Percentiles rank a stretch among this genome's conserved stretches.
Evolutionary conservation across 2,329 filamentous ascomycete species (phyloP).

Genomic region (Dothistroma pini): DNA sequence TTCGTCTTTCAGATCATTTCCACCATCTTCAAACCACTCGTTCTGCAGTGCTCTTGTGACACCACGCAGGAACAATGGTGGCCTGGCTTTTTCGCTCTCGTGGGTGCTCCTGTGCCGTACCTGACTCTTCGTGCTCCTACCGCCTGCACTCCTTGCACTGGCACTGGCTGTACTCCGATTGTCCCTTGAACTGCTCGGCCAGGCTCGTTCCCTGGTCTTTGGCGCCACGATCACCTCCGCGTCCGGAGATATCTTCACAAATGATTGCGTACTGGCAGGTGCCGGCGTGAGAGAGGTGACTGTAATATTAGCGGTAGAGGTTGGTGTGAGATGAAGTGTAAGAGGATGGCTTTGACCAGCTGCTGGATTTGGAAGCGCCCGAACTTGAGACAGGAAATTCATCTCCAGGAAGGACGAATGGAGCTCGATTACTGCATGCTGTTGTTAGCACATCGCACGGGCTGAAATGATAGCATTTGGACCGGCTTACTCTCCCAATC

Average conservation of each 20-base stretch:
- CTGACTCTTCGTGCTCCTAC: constrained; percentile 70
- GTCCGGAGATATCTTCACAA: constrained; percentile 89
- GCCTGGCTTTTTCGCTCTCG: constrained; percentile 63
- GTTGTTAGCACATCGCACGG: constrained; percentile 3
- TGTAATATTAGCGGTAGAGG: constrained; percentile 88
- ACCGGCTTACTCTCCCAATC: constrained; percentile 80
- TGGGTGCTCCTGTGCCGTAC: constrained; percentile 55
- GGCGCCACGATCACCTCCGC: constrained; percentile 97
- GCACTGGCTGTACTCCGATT: constrained; percentile 76
- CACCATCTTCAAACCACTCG: constrained; percentile 68
- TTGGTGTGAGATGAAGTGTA: constrained; percentile 89
- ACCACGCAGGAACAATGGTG: constrained; percentile 71
- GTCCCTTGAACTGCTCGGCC: constrained; percentile 62
- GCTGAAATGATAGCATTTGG: not conserved
- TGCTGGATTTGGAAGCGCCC: constrained; percentile 80
- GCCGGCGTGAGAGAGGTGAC: constrained; percentile 78
- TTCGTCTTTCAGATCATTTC: constrained; percentile 48
- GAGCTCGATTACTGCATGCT: constrained; percentile 71
- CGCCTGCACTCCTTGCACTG: constrained; percentile 67
- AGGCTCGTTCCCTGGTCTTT: constrained; percentile 66
- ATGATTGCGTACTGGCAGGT: constrained; percentile 64
- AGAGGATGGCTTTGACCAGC: constrained; percentile 66
- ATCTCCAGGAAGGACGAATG: constrained; percentile 94
- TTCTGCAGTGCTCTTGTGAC: constrained; percentile 66
- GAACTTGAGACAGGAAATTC: constrained; percentile 88